Percentiles rank a stretch among this genome's conserved stretches.
Evolutionary conservation across 1,284 basidiomycete species (phyloP).

Genomic region (Papiliotrema flavescens): DNA sequence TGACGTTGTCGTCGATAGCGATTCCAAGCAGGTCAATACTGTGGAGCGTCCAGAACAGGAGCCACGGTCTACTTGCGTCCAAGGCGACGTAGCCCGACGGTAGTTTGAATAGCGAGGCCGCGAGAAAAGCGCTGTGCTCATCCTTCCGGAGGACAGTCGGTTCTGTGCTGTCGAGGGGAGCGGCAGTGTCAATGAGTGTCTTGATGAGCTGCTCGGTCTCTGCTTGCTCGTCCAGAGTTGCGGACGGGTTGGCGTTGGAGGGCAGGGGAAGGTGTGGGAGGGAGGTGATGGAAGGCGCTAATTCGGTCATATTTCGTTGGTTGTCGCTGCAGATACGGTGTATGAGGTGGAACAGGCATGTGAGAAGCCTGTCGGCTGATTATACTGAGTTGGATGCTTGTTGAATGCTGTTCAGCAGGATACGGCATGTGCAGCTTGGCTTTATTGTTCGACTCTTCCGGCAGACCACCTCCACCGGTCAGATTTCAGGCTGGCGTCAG

Average conservation of each 20-base stretch:
- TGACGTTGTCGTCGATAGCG: constrained; percentile 67
- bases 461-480: too few relatives aligned
- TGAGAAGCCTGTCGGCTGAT: background rate
- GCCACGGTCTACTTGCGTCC: constrained; percentile 89
- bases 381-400: too few relatives aligned
- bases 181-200: constrained; percentile 49
- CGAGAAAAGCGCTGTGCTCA: constrained; percentile 41
- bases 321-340: background rate
- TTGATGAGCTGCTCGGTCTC: constrained; percentile 65
- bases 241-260: constrained; percentile 58
- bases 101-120: constrained; percentile 49
- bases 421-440: too few relatives aligned
- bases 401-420: too few relatives aligned
- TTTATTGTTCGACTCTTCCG: too few relatives aligned
- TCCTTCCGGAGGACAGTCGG: constrained; percentile 23
- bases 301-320: constrained; percentile 6
- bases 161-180: constrained; percentile 21
- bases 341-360: too few relatives aligned
- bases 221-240: constrained; percentile 62
- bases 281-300: constrained; percentile 34
- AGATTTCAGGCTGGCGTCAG: too few relatives aligned
- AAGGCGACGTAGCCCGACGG: constrained; percentile 71
- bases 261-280: constrained; percentile 24
- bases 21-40: constrained; percentile 72
- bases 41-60: constrained; percentile 86